phyloP scores from a whole-genome alignment of 441 rosid species.

The Corymbia citriodora region DNA sequence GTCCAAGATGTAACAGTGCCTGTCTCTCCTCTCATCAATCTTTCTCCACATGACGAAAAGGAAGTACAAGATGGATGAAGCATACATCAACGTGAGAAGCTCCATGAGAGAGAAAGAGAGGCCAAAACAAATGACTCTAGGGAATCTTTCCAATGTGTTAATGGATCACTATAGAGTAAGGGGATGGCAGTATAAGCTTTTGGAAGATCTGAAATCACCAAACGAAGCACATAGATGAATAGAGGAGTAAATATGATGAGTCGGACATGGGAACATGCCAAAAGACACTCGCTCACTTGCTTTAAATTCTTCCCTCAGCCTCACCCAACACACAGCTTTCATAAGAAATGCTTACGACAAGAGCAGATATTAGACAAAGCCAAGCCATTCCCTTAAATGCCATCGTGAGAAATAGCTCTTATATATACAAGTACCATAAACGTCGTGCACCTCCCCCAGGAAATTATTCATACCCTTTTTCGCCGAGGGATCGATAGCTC shows the following conservation, averaged over 20 bases:
- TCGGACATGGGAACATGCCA: not conserved
- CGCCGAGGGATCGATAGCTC: not conserved
- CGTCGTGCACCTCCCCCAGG: not conserved
- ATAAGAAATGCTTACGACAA: not conserved
- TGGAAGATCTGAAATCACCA: not conserved
- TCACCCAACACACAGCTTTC: not conserved
- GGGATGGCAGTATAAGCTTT: not conserved
- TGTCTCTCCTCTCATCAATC: not conserved
- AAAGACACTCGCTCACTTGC: not conserved
- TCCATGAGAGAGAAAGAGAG: not conserved
- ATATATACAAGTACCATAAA: not conserved
- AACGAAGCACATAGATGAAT: not conserved
- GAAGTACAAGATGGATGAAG: not conserved
- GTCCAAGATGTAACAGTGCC: conserved; percentile 4
- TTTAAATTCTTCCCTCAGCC: not conserved
- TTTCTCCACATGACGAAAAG: not conserved
- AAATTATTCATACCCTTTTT: not conserved
- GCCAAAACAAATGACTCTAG: not conserved
- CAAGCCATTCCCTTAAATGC: not conserved
- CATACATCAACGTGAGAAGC: not conserved
- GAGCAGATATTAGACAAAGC: not conserved
- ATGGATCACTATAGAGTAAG: not conserved
- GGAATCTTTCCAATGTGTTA: not conserved
- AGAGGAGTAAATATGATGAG: not conserved
- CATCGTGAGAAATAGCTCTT: not conserved